Conservation (phyloP, 176 grass and related monocot species). For the Hordeum vulgare region MorexV3_pseudomolecules_assembly NC_058521.1:235427688-235428187, state of each 20-base stretch:
- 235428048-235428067: not conserved
- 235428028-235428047: not conserved
- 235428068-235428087: not conserved
- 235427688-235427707: constrained; percentile 41
- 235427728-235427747: constrained; percentile 49
- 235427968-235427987: not conserved
- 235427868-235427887: not conserved
- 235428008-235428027: not conserved
- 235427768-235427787: not conserved
- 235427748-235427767: constrained; percentile 12
- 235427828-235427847: not conserved
- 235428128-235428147: not conserved
- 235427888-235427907: not conserved
- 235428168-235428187: not conserved
- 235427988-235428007: constrained; percentile 13
- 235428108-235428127: not conserved
- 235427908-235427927: not conserved
- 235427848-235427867: not conserved
- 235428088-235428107: not conserved
- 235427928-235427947: not conserved
- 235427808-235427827: not conserved
- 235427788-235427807: not conserved
- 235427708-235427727: constrained; percentile 47
- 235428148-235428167: not conserved
- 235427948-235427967: not conserved